A percentile compares a stretch with the other conserved stretches of the same genome.
phyloP scores from a whole-genome alignment of 2,329 filamentous ascomycete genomes.

The Sporothrix dimorphospora region DNA sequence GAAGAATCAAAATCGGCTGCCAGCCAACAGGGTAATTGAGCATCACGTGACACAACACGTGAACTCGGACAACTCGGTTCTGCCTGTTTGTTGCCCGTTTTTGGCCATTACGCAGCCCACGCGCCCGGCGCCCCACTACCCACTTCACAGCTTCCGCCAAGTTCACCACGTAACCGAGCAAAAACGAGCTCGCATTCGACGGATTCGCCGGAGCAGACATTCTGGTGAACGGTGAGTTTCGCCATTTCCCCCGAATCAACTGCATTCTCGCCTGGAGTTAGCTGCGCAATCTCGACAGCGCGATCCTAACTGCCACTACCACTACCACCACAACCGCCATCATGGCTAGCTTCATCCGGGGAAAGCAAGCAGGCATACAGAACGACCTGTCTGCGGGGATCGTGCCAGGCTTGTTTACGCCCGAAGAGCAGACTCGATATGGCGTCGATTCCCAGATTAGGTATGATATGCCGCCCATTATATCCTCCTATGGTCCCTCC shows the following conservation, averaged over 20 bases:
- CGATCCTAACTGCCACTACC: background rate
- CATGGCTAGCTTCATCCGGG: constrained; percentile 87
- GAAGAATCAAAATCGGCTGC: no score
- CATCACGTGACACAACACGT: background rate
- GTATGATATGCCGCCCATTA: constrained; percentile 43
- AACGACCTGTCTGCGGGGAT: constrained; percentile 87
- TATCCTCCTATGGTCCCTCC: no score
- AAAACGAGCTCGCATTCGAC: constrained; percentile 8
- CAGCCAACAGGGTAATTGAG: no score
- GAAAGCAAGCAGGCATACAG: constrained; percentile 91
- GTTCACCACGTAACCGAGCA: constrained; percentile 10
- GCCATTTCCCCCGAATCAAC: background rate
- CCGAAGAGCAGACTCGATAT: constrained; percentile 82
- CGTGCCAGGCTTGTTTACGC: constrained; percentile 73
- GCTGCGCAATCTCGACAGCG: background rate
- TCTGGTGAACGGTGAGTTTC: background rate
- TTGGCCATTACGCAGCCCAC: background rate
- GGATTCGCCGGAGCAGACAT: background rate
- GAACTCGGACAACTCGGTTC: background rate
- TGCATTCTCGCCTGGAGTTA: background rate
- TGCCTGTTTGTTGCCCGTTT: background rate
- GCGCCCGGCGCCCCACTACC: background rate
- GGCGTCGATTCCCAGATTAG: constrained; percentile 78
- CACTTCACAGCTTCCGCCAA: constrained; percentile 2
- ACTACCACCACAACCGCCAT: background rate